Base-by-base conservation (phyloP, 2,329 filamentous ascomycete genomes). In the Leptographium galeiforme region DNA sequence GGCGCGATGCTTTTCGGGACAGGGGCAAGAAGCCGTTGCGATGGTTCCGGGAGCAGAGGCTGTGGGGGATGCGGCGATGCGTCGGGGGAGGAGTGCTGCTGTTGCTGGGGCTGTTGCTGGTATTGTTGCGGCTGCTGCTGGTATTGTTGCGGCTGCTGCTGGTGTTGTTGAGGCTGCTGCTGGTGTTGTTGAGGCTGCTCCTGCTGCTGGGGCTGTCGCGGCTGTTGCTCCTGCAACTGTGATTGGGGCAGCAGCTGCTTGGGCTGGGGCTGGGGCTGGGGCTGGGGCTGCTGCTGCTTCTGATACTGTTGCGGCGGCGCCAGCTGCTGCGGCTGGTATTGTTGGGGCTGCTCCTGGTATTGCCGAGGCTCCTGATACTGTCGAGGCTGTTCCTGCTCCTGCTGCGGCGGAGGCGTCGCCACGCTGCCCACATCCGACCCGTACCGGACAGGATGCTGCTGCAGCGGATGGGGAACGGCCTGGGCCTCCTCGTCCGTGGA, bases 361-460 rank as follows among this genome's bases (percentile, higher is more conserved):
- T 25, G 25, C 5, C 25, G 25, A 25, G 25, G 25, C 25, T 25
- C 25, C 25, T 25, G 25, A 5, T 25, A 25, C 14, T 39, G 38
- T 13, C 16, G 38, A 13, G 13, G 11, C 38, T 39, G 10, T 11
- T 39, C 11, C 16, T 39, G 38, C 11, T 39, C 8, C 19, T 25
- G 43, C 25, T 6, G 25, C 14, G 16, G 8, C 25, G 25, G 12
- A n/a, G 13, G 25, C 25, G 11, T 16, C 7, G 43, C 5, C 14
- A 4, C 25, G 25, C 25, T 25, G 25, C 25, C 25, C 25, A 25
- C 25, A 25, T 25, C 25, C 25, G 25, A 25, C 25, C 13, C 38
- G 13, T 52, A 50, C 6, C 39, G 30, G 12, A 56, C 50, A 1
- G 56, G 51, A 13, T 57, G 54, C 32, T 58, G 52, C 50, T 56